A percentile compares a stretch with the other conserved stretches of the same genome.
phyloP scores from a whole-genome alignment of 2,329 filamentous ascomycete species.

The Hymenoscyphus infarciens region DNA sequence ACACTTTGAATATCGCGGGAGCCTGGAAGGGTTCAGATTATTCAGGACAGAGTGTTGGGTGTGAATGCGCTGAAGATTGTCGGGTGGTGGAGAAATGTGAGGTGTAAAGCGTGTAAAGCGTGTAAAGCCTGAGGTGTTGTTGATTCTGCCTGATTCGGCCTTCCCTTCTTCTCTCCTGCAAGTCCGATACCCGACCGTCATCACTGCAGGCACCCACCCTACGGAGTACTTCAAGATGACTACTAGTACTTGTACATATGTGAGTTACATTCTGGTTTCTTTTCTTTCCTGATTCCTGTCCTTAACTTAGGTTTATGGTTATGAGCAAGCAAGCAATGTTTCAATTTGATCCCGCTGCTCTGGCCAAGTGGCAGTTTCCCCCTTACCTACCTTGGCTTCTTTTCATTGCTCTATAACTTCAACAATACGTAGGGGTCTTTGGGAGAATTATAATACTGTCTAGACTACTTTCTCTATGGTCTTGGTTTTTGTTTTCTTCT shows the following conservation, averaged over 20 bases:
- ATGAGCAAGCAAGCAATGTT: no score
- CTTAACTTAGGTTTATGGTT: no score
- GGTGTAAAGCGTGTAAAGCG: no score
- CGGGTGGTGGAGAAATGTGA: background rate
- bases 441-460: background rate
- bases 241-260: background rate
- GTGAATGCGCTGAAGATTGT: background rate
- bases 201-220: constrained; percentile 1
- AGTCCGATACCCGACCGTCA: background rate
- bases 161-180: background rate
- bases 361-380: background rate
- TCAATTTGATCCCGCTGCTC: background rate
- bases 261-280: background rate
- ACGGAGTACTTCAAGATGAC: background rate
- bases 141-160: constrained; percentile 18
- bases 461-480: background rate
- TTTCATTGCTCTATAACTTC: background rate
- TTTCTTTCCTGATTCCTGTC: background rate
- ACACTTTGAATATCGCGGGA: background rate
- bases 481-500: background rate
- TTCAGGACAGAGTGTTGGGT: constrained; percentile 15
- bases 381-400: background rate
- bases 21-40: background rate
- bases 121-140: no score
- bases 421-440: background rate